Percentiles rank a stretch among this genome's conserved stretches.
Conservation (phyloP, 2,329 filamentous ascomycete genomes). For the Penicillium sp. region DNA sequence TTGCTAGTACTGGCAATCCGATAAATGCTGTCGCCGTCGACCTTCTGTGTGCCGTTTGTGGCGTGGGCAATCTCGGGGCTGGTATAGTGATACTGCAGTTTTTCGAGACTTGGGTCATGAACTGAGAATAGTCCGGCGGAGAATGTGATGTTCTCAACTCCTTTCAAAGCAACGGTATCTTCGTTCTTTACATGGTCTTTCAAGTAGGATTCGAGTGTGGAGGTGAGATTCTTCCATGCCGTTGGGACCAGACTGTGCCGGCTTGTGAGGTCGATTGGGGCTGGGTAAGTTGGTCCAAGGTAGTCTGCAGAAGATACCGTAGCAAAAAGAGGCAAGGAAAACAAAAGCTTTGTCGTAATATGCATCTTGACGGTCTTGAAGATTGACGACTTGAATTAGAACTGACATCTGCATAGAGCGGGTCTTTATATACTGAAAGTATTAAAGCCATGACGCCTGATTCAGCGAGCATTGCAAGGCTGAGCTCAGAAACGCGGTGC, state of each 20-base stretch:
- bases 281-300: constrained; percentile 34
- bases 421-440: neutral
- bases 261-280: constrained; percentile 36
- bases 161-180: constrained; percentile 1
- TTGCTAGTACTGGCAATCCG: constrained; percentile 45
- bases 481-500: neutral
- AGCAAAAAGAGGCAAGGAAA: neutral
- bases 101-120: constrained; percentile 31
- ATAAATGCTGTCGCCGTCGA: constrained; percentile 46
- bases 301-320: constrained; percentile 15
- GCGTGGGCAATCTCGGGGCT: constrained; percentile 30
- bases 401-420: neutral
- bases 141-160: constrained; percentile 38
- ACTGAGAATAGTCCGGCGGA: constrained; percentile 43
- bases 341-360: neutral
- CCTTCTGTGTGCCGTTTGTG: constrained; percentile 32
- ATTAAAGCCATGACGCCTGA: neutral
- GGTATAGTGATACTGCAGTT: constrained; percentile 39
- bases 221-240: constrained; percentile 36
- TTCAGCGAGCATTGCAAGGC: neutral
- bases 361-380: neutral
- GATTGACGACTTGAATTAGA: neutral
- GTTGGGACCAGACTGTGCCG: constrained; percentile 31
- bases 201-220: constrained; percentile 15
- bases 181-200: constrained; percentile 14